phyloP scores from a whole-genome alignment of 1,284 basidiomycete species.

The Irpex sp. region DNA sequence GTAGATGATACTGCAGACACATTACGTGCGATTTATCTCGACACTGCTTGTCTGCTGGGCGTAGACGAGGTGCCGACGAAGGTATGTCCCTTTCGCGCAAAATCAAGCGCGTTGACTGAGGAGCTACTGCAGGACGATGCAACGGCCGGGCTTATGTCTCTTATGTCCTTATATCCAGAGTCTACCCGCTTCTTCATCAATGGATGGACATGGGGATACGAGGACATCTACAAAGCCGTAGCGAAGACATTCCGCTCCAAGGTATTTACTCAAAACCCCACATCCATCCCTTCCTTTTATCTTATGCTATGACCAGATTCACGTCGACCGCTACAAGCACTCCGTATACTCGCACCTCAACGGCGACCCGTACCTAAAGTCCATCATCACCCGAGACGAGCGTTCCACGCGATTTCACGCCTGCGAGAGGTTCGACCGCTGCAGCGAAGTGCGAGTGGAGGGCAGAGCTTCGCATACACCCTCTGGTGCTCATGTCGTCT shows the following conservation, averaged over 20 bases:
- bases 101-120: not conserved
- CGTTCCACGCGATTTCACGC: slow-evolving; percentile 81
- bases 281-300: not conserved
- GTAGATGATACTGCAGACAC: slow-evolving; percentile 30
- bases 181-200: slow-evolving; percentile 85
- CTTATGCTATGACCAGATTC: slow-evolving; percentile 51
- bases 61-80: slow-evolving; percentile 68
- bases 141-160: slow-evolving; percentile 58
- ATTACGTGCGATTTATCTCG: slow-evolving; percentile 83
- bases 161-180: slow-evolving; percentile 67
- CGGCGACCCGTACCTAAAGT: slow-evolving; percentile 59
- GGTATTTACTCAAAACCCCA: slow-evolving; percentile 35
- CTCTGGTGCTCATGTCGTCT: slow-evolving; percentile 57
- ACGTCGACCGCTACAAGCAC: slow-evolving; percentile 87
- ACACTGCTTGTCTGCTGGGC: slow-evolving; percentile 72
- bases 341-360: slow-evolving; percentile 56
- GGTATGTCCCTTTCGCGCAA: slow-evolving; percentile 34
- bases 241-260: slow-evolving; percentile 58
- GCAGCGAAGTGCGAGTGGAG: slow-evolving; percentile 55
- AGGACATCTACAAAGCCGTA: slow-evolving; percentile 78
- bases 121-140: slow-evolving; percentile 52
- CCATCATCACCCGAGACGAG: slow-evolving; percentile 62
- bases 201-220: slow-evolving; percentile 92
- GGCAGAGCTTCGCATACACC: slow-evolving; percentile 27
- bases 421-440: slow-evolving; percentile 81